These are phyloP conservation scores for Pinus taeda DNA, from an alignment of 75 land plant genomes.

Conservation along the genomic window DNA sequence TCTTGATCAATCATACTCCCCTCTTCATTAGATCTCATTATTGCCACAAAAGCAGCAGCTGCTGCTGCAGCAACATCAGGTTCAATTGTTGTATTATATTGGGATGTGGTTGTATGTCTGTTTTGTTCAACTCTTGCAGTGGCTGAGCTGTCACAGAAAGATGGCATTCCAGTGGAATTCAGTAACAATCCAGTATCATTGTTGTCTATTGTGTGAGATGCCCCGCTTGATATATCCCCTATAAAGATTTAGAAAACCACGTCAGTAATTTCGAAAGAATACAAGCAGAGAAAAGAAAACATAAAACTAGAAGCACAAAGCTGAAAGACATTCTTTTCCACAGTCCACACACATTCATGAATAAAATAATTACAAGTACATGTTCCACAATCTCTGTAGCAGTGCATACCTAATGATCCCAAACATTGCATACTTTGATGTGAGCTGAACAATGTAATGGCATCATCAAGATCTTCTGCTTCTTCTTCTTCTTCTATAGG, in stretches of 20 bases:
- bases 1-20: conserved; percentile 69
- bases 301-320: neutral
- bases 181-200: neutral
- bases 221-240: neutral
- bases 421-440: neutral
- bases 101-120: neutral
- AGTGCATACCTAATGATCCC: conserved; percentile 1
- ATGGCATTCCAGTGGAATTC: conserved; percentile 5
- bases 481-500: conserved; percentile 84
- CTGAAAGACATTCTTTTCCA: no score
- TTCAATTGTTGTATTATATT: conserved; percentile 16
- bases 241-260: neutral
- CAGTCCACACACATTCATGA: no score
- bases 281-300: neutral
- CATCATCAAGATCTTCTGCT: conserved; percentile 9
- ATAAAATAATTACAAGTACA: no score
- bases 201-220: neutral
- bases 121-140: neutral
- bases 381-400: neutral
- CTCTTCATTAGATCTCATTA: conserved; percentile 49
- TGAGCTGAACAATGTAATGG: neutral
- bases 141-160: neutral
- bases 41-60: conserved; percentile 51
- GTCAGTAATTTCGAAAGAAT: neutral
- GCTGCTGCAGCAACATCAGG: conserved; percentile 71